Conservation (phyloP, 2,329 filamentous ascomycete genomes). For the Mollisiaceae sp. region DNA sequence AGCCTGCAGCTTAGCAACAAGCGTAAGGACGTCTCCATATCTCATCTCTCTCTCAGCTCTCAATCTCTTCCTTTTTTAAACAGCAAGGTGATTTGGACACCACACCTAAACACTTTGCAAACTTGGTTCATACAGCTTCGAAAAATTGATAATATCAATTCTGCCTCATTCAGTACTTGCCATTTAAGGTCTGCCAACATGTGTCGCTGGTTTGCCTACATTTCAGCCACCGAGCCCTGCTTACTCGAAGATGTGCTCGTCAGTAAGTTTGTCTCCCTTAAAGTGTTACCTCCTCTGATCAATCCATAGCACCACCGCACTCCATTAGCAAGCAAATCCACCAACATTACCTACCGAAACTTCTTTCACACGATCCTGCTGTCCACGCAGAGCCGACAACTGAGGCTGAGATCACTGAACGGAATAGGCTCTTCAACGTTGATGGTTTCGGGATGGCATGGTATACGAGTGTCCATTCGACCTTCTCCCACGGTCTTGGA, state of each 20-base stretch:
- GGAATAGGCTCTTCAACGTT: constrained; percentile 59
- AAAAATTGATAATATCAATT: background rate
- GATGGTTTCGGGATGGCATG: constrained; percentile 60
- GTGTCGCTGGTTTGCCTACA: constrained; percentile 62
- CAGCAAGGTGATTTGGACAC: background rate
- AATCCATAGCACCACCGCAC: constrained; percentile 43
- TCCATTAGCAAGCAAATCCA: constrained; percentile 52
- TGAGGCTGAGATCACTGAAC: constrained; percentile 51
- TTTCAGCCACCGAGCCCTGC: constrained; percentile 56
- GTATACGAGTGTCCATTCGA: constrained; percentile 52
- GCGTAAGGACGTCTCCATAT: background rate
- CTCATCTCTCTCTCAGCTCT: background rate
- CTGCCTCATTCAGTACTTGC: background rate
- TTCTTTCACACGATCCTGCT: constrained; percentile 52
- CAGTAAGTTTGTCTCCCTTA: constrained; percentile 37
- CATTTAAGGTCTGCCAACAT: constrained; percentile 37
- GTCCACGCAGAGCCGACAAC: constrained; percentile 44
- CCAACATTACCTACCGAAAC: constrained; percentile 57
- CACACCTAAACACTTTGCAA: background rate
- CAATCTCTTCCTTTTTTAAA: background rate
- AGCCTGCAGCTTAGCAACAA: background rate
- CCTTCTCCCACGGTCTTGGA: constrained; percentile 38
- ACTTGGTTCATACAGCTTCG: background rate
- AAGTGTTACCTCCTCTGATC: background rate
- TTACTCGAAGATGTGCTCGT: constrained; percentile 60